Base-by-base conservation (phyloP, 108 stramenopile species). In the Pseudonitzschia delicatissima region DNA sequence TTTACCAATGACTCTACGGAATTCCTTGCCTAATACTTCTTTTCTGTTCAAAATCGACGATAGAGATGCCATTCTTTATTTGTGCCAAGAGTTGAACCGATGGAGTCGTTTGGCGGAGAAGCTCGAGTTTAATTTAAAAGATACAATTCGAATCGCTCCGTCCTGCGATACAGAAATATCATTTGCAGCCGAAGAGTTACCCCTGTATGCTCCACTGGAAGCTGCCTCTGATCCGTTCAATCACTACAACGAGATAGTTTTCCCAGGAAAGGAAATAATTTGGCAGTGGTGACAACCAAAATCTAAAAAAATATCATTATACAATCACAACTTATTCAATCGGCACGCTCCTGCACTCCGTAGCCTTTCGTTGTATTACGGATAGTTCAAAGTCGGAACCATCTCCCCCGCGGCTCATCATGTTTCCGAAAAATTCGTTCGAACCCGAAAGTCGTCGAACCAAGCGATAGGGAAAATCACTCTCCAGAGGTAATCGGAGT, bases 321-420 rank as follows among this genome's bases (percentile, higher is more conserved):
- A n/a, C 40, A 42, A 42, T 21, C n/a, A 49, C 8, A 49, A 49
- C 48, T 20, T 20, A 21, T 49, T 20, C 8, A 29, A 20, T 48
- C 20, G 45, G 13, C 45, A 45, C 13, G 45, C 4, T 45, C 45
- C 18, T 17, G 45, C 45, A n/a, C 18, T 45, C 34, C 5, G 9
- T 40, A 8, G 11, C 29, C 36, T 62, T 39, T 21, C 57, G 66
- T 9, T 42, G 61, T 51, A 69, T 69, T 12, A 76, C 44, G 31
- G 33, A 76, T 8, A 76, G 32, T 61, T 82, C 81, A 71, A 82
- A 82, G 48, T 85, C 84, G 4, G 81, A 82, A 2, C 64, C 48
- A 25, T 64, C 45, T 34, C 68, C 78, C 67, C 63, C 62, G 57
- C 81, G 51, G 13, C 81, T 77, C 12, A 34, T 68, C 76, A 85